A percentile compares a stretch with the other conserved stretches of the same genome.
These are phyloP conservation scores for Alternaria infectoria DNA, from an alignment of 2,329 filamentous ascomycete species.

Conservation along the genomic window DNA sequence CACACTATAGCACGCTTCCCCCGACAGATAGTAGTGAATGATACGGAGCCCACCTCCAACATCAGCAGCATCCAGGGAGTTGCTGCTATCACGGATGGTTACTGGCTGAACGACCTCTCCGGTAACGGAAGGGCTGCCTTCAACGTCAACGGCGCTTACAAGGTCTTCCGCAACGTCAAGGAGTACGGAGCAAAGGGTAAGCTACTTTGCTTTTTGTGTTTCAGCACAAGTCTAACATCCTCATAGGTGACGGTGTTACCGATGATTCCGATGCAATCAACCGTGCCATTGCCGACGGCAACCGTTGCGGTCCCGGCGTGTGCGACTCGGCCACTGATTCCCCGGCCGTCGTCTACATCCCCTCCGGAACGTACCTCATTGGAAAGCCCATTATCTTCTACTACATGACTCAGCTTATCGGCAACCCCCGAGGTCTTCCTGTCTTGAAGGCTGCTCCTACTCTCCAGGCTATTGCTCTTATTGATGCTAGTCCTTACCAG, in stretches of 20 bases:
- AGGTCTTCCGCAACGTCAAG: conserved; percentile 53
- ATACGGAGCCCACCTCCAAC: background rate
- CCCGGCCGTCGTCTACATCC: conserved; percentile 65
- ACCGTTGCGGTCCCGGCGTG: conserved; percentile 52
- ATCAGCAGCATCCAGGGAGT: conserved; percentile 6
- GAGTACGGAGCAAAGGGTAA: conserved; percentile 54
- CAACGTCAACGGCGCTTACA: conserved; percentile 45
- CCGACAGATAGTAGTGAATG: conserved; percentile 1
- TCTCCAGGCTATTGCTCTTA: conserved; percentile 63
- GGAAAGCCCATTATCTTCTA: conserved; percentile 63
- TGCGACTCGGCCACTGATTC: conserved; percentile 58
- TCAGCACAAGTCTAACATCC: conserved; percentile 12
- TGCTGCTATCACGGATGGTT: conserved; percentile 29
- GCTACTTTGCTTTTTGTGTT: background rate
- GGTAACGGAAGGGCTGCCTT: conserved; percentile 53
- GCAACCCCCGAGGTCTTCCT: conserved; percentile 63
- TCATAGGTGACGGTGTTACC: conserved; percentile 45
- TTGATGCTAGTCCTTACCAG: conserved; percentile 63
- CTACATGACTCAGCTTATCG: conserved; percentile 69
- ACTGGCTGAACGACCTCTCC: conserved; percentile 53
- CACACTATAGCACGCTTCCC: conserved; percentile 13
- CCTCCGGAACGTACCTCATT: conserved; percentile 62
- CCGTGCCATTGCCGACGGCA: conserved; percentile 52
- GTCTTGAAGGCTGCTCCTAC: conserved; percentile 60
- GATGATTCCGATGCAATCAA: conserved; percentile 64